A percentile compares a stretch with the other conserved stretches of the same genome.
These are phyloP conservation scores for Sugiyamaella neomexicana DNA, from an alignment of 1,139 yeast species.

Conservation along the genomic window DNA sequence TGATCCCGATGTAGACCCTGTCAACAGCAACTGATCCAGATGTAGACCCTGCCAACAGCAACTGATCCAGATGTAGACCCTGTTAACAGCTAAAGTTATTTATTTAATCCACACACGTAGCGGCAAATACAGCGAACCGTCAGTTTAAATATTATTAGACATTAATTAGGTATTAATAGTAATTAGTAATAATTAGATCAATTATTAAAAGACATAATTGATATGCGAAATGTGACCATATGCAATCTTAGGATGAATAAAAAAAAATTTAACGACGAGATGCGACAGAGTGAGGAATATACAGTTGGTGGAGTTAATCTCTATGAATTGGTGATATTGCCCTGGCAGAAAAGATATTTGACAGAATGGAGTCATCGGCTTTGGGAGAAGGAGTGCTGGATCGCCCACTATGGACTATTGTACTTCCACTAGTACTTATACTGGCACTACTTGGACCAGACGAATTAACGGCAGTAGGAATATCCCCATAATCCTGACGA, in stretches of 20 bases:
- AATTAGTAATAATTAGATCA: conserved; percentile 10
- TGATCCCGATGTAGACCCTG: no score
- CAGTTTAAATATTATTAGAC: conserved; percentile 6
- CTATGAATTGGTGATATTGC: conserved; percentile 21
- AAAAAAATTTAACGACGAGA: background rate
- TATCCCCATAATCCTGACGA: conserved; percentile 17
- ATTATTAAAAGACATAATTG: conserved; percentile 6
- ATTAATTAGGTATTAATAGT: conserved; percentile 9
- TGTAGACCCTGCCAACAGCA: background rate
- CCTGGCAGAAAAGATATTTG: conserved; percentile 19
- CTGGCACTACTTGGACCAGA: conserved; percentile 21
- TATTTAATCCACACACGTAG: no score
- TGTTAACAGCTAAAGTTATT: no score
- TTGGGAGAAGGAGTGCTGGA: conserved; percentile 24
- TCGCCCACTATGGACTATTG: conserved; percentile 12
- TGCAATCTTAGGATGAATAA: conserved; percentile 3
- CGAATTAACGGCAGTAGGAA: conserved; percentile 15
- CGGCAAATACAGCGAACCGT: no score
- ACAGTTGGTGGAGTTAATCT: conserved; percentile 12
- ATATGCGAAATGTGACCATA: conserved; percentile 18
- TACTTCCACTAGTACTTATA: conserved; percentile 14
- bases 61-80: no score
- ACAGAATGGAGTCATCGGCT: conserved; percentile 18
- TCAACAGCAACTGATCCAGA: no score
- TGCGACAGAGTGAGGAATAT: background rate